Percentiles rank a stretch among this genome's conserved stretches.
Conservation (phyloP, 2,329 filamentous ascomycete species). For the Neocatenulostroma microsporum region DNA sequence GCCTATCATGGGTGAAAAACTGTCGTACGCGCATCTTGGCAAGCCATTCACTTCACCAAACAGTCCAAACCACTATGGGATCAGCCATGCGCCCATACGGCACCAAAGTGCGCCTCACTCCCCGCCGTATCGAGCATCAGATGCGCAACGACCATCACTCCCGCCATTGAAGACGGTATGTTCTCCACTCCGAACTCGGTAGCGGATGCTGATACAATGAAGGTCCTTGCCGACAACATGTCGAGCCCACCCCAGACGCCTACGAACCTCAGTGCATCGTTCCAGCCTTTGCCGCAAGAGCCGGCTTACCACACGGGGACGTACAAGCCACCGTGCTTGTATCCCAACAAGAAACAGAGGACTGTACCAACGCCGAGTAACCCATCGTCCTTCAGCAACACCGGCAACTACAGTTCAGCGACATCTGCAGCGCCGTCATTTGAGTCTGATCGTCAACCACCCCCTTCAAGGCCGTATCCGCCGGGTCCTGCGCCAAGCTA, state of each 20-base stretch:
- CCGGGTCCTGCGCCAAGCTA: too few relatives aligned
- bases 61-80: too few relatives aligned
- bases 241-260: slow-evolving; percentile 26
- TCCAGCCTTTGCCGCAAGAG: slow-evolving; percentile 26
- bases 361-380: slow-evolving; percentile 14
- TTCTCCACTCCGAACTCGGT: not conserved
- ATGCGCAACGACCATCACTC: slow-evolving; percentile 25
- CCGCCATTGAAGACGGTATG: slow-evolving; percentile 28
- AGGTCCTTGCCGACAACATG: slow-evolving; percentile 26
- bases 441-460: too few relatives aligned
- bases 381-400: slow-evolving; percentile 1
- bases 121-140: slow-evolving; percentile 22
- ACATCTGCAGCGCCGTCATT: slow-evolving; percentile 11
- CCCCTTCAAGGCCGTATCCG: too few relatives aligned
- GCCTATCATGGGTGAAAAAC: slow-evolving; percentile 7
- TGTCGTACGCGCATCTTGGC: too few relatives aligned
- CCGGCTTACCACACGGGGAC: slow-evolving; percentile 24
- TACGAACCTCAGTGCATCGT: slow-evolving; percentile 15
- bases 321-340: slow-evolving; percentile 28
- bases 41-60: too few relatives aligned
- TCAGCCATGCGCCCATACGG: too few relatives aligned
- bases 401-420: slow-evolving; percentile 7
- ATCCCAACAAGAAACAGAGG: slow-evolving; percentile 30
- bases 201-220: slow-evolving; percentile 7
- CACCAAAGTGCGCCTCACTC: slow-evolving; percentile 18